Percentiles rank a stretch among this genome's conserved stretches.
Evolutionary conservation across 305 asterid genomes (phyloP).

Genomic region (Striga hermonthica): DNA sequence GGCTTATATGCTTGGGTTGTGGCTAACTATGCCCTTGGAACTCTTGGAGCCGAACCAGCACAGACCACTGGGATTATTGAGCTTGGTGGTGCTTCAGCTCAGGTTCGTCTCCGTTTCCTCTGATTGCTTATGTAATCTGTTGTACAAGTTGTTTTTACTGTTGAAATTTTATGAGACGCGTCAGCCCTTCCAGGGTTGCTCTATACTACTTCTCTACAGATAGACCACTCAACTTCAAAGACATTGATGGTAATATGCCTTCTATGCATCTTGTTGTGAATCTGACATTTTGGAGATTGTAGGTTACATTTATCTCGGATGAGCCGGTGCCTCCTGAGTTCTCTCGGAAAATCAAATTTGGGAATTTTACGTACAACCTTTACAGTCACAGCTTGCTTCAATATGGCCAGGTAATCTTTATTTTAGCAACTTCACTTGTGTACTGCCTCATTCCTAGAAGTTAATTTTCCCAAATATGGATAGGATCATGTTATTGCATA

Average conservation of each 20-base stretch:
- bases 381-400: conserved; percentile 97
- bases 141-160: conserved; percentile 2
- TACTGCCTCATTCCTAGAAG: no score
- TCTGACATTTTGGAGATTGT: conserved; percentile 32
- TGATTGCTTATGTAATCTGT: conserved; percentile 4
- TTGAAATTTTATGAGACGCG: not conserved
- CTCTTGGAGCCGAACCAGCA: conserved; percentile 80
- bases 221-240: conserved; percentile 9
- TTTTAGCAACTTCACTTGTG: conserved; percentile 5
- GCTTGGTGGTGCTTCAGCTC: conserved; percentile 98
- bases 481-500: no score
- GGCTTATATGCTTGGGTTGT: conserved; percentile 95
- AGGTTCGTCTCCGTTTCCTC: conserved; percentile 46
- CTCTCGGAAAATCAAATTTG: conserved; percentile 53
- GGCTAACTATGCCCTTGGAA: conserved; percentile 93
- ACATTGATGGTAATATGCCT: conserved; percentile 8
- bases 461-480: no score
- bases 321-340: conserved; percentile 74
- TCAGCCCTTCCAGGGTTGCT: not conserved
- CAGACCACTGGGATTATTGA: conserved; percentile 92
- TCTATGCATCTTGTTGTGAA: conserved; percentile 14
- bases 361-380: conserved; percentile 70
- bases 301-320: conserved; percentile 81
- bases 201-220: conserved; percentile 23
- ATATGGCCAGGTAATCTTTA: conserved; percentile 77